These are phyloP conservation scores for Polyporus arcularius DNA, from an alignment of 768 basidiomycete species.

Conservation along the genomic window DNA sequence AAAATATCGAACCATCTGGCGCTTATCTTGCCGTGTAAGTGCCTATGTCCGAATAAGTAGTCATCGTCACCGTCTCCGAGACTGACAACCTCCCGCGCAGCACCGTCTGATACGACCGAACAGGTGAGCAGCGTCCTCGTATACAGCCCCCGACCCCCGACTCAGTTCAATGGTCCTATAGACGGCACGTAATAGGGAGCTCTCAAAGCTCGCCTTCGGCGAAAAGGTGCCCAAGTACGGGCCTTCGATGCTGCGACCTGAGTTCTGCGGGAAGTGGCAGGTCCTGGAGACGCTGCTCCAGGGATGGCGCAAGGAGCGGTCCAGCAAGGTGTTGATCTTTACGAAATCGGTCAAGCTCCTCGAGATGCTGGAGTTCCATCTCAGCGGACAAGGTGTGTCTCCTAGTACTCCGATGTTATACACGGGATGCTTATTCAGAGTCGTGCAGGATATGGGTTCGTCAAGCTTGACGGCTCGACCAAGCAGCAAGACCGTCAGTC, in stretches of 20 bases:
- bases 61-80: background rate
- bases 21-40: constrained; percentile 77
- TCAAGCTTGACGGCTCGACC: constrained; percentile 81
- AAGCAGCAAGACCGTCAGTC: constrained; percentile 35
- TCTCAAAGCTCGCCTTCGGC: constrained; percentile 67
- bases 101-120: constrained; percentile 64
- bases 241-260: constrained; percentile 59
- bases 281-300: constrained; percentile 68
- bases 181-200: constrained; percentile 58
- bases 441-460: constrained; percentile 51
- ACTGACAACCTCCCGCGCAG: constrained; percentile 36
- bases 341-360: constrained; percentile 91
- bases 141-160: background rate
- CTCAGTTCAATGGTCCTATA: constrained; percentile 14
- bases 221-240: constrained; percentile 59
- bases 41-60: background rate
- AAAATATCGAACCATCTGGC: constrained; percentile 89
- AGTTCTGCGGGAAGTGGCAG: constrained; percentile 84
- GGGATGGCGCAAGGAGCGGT: constrained; percentile 61
- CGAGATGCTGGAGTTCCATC: constrained; percentile 80
- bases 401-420: background rate
- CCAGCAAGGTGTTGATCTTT: constrained; percentile 91
- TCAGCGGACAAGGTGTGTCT: constrained; percentile 53
- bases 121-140: constrained; percentile 47
- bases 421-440: background rate